A percentile compares a stretch with the other conserved stretches of the same genome.
These are phyloP conservation scores for Fistulinella prunicolor DNA, from an alignment of 768 basidiomycete genomes.

Conservation along the genomic window DNA sequence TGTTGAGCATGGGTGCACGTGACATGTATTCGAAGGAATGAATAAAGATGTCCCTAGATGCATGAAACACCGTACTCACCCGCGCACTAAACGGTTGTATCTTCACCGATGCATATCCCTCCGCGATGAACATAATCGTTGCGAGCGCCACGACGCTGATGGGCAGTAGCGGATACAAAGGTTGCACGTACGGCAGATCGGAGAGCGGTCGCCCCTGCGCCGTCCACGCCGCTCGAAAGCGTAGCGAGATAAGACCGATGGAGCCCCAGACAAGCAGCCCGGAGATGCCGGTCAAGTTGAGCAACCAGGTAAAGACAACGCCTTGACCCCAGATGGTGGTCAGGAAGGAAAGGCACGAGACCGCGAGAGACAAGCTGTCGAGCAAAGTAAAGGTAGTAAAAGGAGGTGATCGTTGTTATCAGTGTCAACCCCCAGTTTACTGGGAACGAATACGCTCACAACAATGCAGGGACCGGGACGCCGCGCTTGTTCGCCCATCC, in stretches of 20 bases:
- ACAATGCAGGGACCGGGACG: slow-evolving; percentile 54
- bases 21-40: no score
- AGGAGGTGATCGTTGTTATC: no score
- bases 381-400: no score
- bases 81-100: slow-evolving; percentile 42
- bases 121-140: slow-evolving; percentile 50
- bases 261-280: slow-evolving; percentile 67
- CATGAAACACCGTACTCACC: no score
- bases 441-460: slow-evolving; percentile 37
- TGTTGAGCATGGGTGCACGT: no score
- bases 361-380: slow-evolving; percentile 44
- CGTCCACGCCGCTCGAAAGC: slow-evolving; percentile 61
- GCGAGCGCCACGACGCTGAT: slow-evolving; percentile 48
- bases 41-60: no score
- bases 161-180: slow-evolving; percentile 53
- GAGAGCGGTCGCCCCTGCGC: slow-evolving; percentile 47
- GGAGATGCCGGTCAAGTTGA: slow-evolving; percentile 64
- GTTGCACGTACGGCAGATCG: slow-evolving; percentile 59
- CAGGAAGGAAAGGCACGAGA: slow-evolving; percentile 50
- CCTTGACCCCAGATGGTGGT: slow-evolving; percentile 59
- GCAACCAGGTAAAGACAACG: slow-evolving; percentile 55
- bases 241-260: slow-evolving; percentile 52
- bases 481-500: slow-evolving; percentile 62
- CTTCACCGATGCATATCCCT: slow-evolving; percentile 50
- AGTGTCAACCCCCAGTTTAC: no score